phyloP scores from a whole-genome alignment of 1,284 basidiomycete genomes.

The Flammula alnicola region DNA sequence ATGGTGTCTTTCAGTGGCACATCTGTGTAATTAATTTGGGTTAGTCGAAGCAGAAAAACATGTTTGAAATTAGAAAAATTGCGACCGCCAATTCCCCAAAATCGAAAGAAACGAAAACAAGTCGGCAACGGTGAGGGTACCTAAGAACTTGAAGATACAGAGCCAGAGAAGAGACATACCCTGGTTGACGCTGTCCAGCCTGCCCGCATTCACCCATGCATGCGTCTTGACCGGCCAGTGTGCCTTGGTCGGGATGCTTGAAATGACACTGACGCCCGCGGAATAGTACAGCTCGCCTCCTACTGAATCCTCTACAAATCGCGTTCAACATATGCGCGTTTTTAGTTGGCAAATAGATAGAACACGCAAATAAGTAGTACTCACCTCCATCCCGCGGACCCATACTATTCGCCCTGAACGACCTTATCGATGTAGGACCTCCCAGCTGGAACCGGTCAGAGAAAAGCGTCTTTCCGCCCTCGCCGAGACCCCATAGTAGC shows the following conservation, averaged over 20 bases:
- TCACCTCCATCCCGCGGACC: constrained; percentile 83
- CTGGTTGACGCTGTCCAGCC: constrained; percentile 70
- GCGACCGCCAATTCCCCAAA: too few species aligned
- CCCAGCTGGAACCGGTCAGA: constrained; percentile 93
- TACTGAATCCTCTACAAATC: constrained; percentile 69
- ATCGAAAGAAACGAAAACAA: too few species aligned
- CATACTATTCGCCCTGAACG: constrained; percentile 85
- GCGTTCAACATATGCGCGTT: background rate
- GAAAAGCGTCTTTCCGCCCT: constrained; percentile 51
- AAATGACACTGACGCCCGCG: constrained; percentile 80
- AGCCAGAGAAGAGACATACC: constrained; percentile 48
- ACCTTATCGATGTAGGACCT: constrained; percentile 86
- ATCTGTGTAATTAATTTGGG: background rate
- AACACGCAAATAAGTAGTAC: constrained; percentile 27
- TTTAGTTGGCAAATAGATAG: too few species aligned
- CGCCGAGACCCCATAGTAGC: constrained; percentile 56
- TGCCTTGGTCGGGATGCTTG: constrained; percentile 77
- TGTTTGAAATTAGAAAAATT: too few species aligned
- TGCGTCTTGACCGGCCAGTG: constrained; percentile 93
- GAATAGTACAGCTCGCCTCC: constrained; percentile 93
- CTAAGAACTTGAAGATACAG: too few species aligned
- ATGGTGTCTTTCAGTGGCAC: constrained; percentile 16
- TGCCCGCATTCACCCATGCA: constrained; percentile 84
- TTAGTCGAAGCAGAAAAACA: constrained; percentile 1
- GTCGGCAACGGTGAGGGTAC: too few species aligned